Conservation (phyloP, 208 protist genomes). For the Trypanosoma theileri region DNA sequence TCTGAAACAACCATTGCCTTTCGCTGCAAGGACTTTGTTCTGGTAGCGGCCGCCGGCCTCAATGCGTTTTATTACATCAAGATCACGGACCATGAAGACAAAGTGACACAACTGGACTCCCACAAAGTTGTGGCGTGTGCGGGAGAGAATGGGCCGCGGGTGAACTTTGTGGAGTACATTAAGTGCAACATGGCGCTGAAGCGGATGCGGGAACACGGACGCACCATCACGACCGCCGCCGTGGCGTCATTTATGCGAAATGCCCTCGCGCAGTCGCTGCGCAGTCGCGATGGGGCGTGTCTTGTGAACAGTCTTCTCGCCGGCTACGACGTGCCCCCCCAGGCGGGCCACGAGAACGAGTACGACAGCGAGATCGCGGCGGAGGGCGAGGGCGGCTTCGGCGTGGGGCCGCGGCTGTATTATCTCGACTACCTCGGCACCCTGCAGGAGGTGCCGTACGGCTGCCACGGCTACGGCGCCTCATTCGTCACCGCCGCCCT, state of each 20-base stretch:
- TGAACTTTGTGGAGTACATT: slow-evolving; percentile 94
- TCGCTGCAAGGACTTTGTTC: slow-evolving; percentile 84
- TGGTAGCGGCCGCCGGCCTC: slow-evolving; percentile 76
- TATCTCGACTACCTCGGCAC: slow-evolving; percentile 96
- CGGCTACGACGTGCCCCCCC: slow-evolving; percentile 84
- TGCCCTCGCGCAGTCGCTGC: slow-evolving; percentile 80
- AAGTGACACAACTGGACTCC: slow-evolving; percentile 85
- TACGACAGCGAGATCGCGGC: too few species aligned
- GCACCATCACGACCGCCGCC: slow-evolving; percentile 69
- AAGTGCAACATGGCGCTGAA: slow-evolving; percentile 90
- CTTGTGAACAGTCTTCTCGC: slow-evolving; percentile 91
- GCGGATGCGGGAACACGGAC: slow-evolving; percentile 82
- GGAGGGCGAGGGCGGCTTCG: slow-evolving; percentile 52
- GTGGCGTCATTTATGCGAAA: slow-evolving; percentile 89
- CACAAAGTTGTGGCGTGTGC: slow-evolving; percentile 90
- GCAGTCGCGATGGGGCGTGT: slow-evolving; percentile 84
- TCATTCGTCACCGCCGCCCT: slow-evolving; percentile 90
- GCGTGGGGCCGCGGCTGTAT: slow-evolving; percentile 79
- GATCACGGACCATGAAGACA: slow-evolving; percentile 92
- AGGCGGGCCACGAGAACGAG: too few species aligned
- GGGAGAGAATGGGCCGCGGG: slow-evolving; percentile 88
- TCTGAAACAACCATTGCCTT: slow-evolving; percentile 88
- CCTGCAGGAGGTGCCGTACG: slow-evolving; percentile 89
- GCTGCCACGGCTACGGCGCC: slow-evolving; percentile 93
- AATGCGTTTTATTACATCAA: slow-evolving; percentile 93